phyloP scores from a whole-genome alignment of 148 eudicot genomes.

The Arctostaphylos glauca region DNA sequence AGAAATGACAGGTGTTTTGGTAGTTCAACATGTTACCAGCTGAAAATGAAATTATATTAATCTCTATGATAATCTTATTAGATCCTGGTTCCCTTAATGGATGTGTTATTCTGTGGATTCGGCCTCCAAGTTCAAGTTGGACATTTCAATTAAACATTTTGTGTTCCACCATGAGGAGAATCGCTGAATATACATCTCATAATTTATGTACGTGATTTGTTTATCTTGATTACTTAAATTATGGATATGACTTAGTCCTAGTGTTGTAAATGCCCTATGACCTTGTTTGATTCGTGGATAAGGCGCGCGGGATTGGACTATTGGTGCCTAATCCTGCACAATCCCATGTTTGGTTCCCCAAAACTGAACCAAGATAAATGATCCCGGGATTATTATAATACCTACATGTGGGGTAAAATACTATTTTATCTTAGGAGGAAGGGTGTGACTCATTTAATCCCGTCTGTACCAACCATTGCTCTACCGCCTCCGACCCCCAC shows the following conservation, averaged over 20 bases:
- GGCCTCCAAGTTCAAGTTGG: background rate
- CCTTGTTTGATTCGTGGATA: too few relatives aligned
- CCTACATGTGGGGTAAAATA: too few relatives aligned
- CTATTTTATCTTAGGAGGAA: too few relatives aligned
- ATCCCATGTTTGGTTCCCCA: too few relatives aligned
- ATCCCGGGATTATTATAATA: too few relatives aligned
- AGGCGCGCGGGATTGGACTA: too few relatives aligned
- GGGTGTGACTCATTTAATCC: too few relatives aligned
- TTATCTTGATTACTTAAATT: background rate
- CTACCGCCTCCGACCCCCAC: too few relatives aligned
- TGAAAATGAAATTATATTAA: background rate
- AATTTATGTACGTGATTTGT: background rate
- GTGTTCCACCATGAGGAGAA: background rate
- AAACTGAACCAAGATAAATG: too few relatives aligned
- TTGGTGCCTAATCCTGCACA: too few relatives aligned
- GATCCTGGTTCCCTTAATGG: background rate
- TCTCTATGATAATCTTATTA: background rate
- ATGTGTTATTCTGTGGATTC: background rate
- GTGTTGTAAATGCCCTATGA: background rate
- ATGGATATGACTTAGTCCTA: background rate
- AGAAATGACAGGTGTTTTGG: background rate
- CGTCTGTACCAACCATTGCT: too few relatives aligned
- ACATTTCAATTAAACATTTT: background rate
- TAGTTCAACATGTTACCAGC: background rate
- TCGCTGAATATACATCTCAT: background rate